phyloP scores from a whole-genome alignment of 2,329 filamentous ascomycete genomes.

The Paecilomyces dactylethromorphus region DNA sequence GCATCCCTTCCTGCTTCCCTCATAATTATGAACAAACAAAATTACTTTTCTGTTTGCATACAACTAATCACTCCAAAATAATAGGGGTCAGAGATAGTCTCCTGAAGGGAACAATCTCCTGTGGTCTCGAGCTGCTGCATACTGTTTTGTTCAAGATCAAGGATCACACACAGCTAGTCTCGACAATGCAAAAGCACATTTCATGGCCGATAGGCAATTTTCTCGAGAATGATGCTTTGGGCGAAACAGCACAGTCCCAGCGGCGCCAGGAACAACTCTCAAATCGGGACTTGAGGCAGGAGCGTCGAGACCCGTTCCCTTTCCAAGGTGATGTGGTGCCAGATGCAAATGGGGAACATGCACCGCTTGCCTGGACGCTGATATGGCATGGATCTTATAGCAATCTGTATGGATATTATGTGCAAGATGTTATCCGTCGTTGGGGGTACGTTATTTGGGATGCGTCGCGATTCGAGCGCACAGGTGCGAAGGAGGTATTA shows the following conservation, averaged over 20 bases:
- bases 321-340: conserved; percentile 4
- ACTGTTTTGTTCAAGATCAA: conserved; percentile 3
- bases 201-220: neutral
- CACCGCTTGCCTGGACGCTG: conserved; percentile 8
- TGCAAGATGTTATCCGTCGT: neutral
- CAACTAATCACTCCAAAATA: neutral
- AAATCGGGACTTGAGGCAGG: no score
- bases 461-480: conserved; percentile 7
- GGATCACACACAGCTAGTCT: conserved; percentile 6
- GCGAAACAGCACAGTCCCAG: neutral
- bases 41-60: neutral
- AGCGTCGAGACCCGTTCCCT: conserved; percentile 1
- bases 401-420: conserved; percentile 3
- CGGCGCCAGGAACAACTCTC: no score
- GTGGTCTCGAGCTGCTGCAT: conserved; percentile 2
- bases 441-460: conserved; percentile 19
- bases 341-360: neutral
- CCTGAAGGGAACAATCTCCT: conserved; percentile 4
- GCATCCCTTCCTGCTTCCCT: no score
- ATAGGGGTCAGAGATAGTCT: neutral
- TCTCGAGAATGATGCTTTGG: conserved; percentile 1
- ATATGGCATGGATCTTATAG: conserved; percentile 4
- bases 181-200: conserved; percentile 7
- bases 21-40: no score
- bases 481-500: no score